Base-by-base conservation (phyloP, 1,284 basidiomycete species). In the Porogramme epimiltina region DNA sequence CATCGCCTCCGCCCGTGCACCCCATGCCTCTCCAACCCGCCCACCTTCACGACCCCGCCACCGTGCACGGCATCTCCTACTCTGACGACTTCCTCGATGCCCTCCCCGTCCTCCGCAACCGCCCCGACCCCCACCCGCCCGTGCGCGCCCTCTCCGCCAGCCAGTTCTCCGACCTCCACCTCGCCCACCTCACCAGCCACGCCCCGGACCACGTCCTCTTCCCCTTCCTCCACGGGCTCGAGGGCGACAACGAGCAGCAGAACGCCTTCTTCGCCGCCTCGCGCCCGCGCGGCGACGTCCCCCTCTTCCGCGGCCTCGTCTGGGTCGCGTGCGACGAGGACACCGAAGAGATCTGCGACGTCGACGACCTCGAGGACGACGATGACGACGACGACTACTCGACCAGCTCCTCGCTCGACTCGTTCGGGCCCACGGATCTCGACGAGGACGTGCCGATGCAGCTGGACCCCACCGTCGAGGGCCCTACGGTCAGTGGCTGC, bases 191-290 rank as follows among this genome's bases (percentile, higher is more conserved):
- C 55, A 77, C 81, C 51, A 72, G 81, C 3, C 86, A 91, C 66
- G 81, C 89, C 3, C 86, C 87, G 1, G 91, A 93, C 73, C 74
- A 77, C 42, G 78, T 88, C 63, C 79, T 95, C 63, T 91, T 93
- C 69, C 87, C 93, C 24, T 91, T 95, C 76, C 70, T 91, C 47
- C 85, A 93, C 67, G 85, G 91, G 51, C 76, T 95, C 66, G 91
- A 93, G 63, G 86, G 89, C 60, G 78, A 85, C 56, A 90, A 91
- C 65, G 70, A 80, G 23, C 81, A 84, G 0, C 91, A 92, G 72
- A 89, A 87, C 66, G 74, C 78, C 26, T 93, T 93, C 75, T 93
- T 93, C 65, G 77, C 83, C 3, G 68, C 72, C 26, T 68, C 56
- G 45, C 60, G 51, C 54, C 60, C 52, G 24, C 47, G 55, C 31